Conservation (phyloP, 2,329 filamentous ascomycete genomes). For the Domatiomyces globalis region DNA sequence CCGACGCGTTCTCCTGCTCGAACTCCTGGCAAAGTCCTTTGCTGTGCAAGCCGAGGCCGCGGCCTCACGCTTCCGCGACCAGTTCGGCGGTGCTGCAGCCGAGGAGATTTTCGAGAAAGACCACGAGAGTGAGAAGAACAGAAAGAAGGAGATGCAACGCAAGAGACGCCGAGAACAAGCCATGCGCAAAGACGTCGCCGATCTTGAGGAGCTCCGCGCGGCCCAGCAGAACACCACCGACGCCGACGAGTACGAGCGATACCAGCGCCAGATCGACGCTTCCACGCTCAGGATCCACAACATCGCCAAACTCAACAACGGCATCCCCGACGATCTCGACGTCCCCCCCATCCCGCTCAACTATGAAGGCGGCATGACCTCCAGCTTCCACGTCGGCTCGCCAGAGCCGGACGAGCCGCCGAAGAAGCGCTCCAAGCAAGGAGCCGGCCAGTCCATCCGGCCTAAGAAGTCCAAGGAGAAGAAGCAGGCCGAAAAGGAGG, state of each 20-base stretch:
- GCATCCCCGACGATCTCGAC: constrained; percentile 60
- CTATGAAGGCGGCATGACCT: constrained; percentile 71
- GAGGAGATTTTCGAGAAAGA: constrained; percentile 81
- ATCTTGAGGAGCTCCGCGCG: constrained; percentile 65
- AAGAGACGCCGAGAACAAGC: constrained; percentile 92
- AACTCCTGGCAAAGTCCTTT: constrained; percentile 46
- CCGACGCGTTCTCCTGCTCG: constrained; percentile 41
- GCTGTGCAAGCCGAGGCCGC: constrained; percentile 54
- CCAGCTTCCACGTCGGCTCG: constrained; percentile 62
- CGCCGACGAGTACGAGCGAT: constrained; percentile 65
- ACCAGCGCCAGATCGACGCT: constrained; percentile 72
- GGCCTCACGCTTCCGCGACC: constrained; percentile 59
- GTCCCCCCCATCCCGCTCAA: constrained; percentile 62
- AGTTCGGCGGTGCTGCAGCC: constrained; percentile 67
- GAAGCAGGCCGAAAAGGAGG: constrained; percentile 55
- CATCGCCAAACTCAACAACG: constrained; percentile 74
- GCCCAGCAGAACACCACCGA: constrained; percentile 67
- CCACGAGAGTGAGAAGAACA: constrained; percentile 87
- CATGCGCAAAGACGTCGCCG: constrained; percentile 72
- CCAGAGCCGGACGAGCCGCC: constrained; percentile 34
- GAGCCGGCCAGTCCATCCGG: constrained; percentile 38
- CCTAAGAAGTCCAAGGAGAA: constrained; percentile 78
- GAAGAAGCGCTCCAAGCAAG: constrained; percentile 41
- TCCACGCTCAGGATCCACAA: constrained; percentile 86
- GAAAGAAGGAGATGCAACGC: constrained; percentile 99